Evolutionary conservation across 192 early-diverging fungal species (phyloP).

Genomic region (Haplosporangium gracile): DNA sequence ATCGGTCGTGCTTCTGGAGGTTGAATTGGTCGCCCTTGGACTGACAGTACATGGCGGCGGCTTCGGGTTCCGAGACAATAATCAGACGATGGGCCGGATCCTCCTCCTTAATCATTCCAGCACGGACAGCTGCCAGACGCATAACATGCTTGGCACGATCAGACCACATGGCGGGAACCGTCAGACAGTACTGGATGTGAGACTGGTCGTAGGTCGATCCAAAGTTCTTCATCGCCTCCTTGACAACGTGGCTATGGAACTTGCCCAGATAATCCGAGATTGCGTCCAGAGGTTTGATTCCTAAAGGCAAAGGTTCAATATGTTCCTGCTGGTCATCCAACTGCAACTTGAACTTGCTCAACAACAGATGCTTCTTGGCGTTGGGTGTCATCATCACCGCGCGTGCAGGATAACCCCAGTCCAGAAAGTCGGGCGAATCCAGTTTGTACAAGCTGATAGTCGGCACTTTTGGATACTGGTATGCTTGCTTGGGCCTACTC

Average conservation of each 20-base stretch:
- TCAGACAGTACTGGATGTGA: constrained; percentile 60
- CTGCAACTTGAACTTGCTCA: constrained; percentile 61
- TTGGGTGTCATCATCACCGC: constrained; percentile 57
- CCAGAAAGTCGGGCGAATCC: constrained; percentile 56
- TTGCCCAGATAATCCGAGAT: constrained; percentile 57
- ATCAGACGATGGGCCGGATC: constrained; percentile 65
- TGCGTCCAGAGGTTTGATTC: constrained; percentile 57
- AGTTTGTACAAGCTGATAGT: constrained; percentile 58
- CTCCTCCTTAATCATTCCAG: constrained; percentile 59
- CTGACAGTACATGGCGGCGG: constrained; percentile 69
- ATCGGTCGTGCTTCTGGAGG: constrained; percentile 56
- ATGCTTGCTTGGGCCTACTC: constrained; percentile 55
- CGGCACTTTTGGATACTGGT: constrained; percentile 64
- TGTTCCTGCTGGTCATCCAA: constrained; percentile 59
- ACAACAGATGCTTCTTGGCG: constrained; percentile 54
- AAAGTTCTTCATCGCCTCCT: constrained; percentile 59
- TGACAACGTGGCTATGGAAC: constrained; percentile 59
- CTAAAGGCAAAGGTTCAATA: constrained; percentile 54
- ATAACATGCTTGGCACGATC: constrained; percentile 68
- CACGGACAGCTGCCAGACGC: constrained; percentile 64
- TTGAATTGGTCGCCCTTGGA: constrained; percentile 64
- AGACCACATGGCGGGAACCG: constrained; percentile 70
- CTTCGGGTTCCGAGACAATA: constrained; percentile 67
- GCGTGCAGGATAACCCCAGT: constrained; percentile 64
- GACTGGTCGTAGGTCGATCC: constrained; percentile 57